phyloP scores from a whole-genome alignment of 352 stramenopile genomes.

The Globisporangium okanoganense region DNA sequence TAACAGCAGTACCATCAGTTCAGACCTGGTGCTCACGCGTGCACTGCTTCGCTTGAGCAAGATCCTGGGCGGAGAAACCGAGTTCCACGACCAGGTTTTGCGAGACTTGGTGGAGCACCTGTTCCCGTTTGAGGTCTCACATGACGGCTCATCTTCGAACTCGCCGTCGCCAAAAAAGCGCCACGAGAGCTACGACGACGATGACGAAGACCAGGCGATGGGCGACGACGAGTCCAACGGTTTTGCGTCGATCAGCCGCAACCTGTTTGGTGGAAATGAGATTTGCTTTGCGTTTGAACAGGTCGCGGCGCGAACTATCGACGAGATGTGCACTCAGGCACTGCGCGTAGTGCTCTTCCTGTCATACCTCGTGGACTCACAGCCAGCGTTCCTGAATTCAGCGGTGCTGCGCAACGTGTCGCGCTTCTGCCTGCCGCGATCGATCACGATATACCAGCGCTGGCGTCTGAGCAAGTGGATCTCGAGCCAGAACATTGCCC shows the following conservation, averaged over 20 bases:
- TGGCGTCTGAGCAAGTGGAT: constrained; percentile 69
- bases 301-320: constrained; percentile 50
- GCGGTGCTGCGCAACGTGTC: constrained; percentile 38
- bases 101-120: constrained; percentile 52
- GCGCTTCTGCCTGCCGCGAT: constrained; percentile 42
- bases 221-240: constrained; percentile 16
- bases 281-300: constrained; percentile 60
- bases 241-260: constrained; percentile 13
- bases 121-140: constrained; percentile 41
- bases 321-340: constrained; percentile 58
- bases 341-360: constrained; percentile 66
- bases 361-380: constrained; percentile 55
- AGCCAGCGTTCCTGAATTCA: constrained; percentile 46
- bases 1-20: constrained; percentile 14
- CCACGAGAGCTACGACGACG: constrained; percentile 18
- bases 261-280: constrained; percentile 48
- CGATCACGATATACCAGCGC: constrained; percentile 66
- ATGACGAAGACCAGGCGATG: constrained; percentile 36
- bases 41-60: constrained; percentile 59
- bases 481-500: constrained; percentile 49
- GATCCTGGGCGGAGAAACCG: constrained; percentile 35
- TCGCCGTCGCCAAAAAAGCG: constrained; percentile 21
- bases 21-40: constrained; percentile 48
- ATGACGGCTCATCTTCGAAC: constrained; percentile 19
- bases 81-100: constrained; percentile 56